A percentile compares a stretch with the other conserved stretches of the same genome.
Conservation (phyloP, 768 basidiomycete species). For the Boletales sp. region DNA sequence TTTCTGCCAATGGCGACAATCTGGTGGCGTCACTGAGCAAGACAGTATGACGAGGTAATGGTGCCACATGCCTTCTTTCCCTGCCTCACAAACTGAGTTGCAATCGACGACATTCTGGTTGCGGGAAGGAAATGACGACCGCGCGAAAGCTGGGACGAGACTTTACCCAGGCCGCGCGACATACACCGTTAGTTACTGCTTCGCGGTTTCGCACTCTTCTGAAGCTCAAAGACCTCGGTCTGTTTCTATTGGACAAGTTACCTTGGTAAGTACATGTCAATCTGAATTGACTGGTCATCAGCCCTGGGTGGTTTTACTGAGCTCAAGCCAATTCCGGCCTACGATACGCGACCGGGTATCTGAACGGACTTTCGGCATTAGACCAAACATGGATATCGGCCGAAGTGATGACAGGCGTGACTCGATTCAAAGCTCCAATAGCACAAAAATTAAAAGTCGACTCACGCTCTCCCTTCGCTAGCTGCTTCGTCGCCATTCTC, state of each 20-base stretch:
- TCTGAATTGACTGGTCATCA: no score
- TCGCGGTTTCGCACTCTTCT: no score
- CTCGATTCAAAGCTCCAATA: conserved; percentile 8
- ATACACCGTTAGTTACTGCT: no score
- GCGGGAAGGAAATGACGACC: not conserved
- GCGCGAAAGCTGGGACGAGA: not conserved
- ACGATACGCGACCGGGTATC: no score
- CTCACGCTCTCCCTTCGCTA: not conserved
- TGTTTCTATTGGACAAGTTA: no score
- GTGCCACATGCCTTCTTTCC: conserved; percentile 42
- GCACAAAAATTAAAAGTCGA: not conserved
- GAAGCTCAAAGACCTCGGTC: no score
- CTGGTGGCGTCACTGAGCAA: conserved; percentile 32
- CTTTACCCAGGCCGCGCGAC: no score
- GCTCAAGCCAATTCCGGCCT: no score
- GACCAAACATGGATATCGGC: conserved; percentile 22
- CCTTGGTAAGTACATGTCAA: no score
- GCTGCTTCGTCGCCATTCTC: conserved; percentile 10
- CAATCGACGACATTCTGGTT: conserved; percentile 29
- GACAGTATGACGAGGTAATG: no score
- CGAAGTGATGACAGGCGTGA: conserved; percentile 20
- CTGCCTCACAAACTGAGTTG: conserved; percentile 40
- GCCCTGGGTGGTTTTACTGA: no score
- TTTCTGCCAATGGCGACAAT: conserved; percentile 97
- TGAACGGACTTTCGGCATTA: conserved; percentile 22